phyloP scores from a whole-genome alignment of 2,329 filamentous ascomycete species.

The Chaetomium sp. region DNA sequence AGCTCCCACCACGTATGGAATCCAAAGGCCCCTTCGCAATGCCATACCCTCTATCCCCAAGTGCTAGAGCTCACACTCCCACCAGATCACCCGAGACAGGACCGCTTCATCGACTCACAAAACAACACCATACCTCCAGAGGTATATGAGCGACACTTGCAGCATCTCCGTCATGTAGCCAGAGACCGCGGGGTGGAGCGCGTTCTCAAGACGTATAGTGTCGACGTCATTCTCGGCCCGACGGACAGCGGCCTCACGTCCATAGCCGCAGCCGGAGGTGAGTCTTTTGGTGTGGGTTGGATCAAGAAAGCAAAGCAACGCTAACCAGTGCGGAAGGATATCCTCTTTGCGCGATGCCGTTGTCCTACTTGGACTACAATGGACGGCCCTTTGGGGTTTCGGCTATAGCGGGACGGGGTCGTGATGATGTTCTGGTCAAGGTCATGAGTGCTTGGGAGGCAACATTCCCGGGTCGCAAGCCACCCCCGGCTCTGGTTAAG shows the following conservation, averaged over 20 bases:
- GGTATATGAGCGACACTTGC: not conserved
- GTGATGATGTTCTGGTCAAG: constrained; percentile 3
- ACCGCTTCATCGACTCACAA: constrained; percentile 1
- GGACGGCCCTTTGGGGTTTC: constrained; percentile 3
- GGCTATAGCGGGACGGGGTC: not conserved
- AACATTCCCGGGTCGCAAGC: not conserved
- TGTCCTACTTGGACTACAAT: constrained; percentile 10
- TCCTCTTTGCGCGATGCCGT: constrained; percentile 3
- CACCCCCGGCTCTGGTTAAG: not conserved
- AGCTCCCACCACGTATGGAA: constrained; percentile 4
- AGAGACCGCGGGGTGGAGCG: not conserved
- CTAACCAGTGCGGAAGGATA: not conserved
- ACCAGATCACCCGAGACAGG: constrained; percentile 1
- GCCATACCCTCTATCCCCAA: not conserved
- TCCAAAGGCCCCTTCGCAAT: not conserved
- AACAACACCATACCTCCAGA: not conserved
- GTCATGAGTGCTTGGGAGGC: constrained; percentile 8
- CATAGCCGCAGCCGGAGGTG: not conserved
- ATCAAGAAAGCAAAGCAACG: not conserved
- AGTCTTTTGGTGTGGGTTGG: not conserved
- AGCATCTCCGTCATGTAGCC: constrained; percentile 6
- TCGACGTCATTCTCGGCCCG: constrained; percentile 5
- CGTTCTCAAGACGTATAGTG: not conserved
- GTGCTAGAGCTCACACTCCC: not conserved
- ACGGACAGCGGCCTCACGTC: constrained; percentile 8